Evolutionary conservation across 2,329 filamentous ascomycete species (phyloP), one percentile per base, ranked within the genome.

Genomic region (Fusarium gaditjirri): DNA sequence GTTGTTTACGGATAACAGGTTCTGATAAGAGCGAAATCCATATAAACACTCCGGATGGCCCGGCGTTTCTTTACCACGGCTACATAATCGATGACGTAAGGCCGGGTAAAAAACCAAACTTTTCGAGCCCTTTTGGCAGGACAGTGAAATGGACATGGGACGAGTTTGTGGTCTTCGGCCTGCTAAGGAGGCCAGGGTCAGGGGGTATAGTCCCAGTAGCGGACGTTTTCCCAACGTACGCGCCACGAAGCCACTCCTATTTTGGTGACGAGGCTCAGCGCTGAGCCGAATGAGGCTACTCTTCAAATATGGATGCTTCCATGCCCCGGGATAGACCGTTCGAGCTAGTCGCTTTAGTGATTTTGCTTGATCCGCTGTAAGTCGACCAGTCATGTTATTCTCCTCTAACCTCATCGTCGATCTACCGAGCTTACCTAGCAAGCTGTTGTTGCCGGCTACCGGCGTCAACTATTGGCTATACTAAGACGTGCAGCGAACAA

Each of bases 61-160:
- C 71, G 73, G 71, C 62, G 54, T 63, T 64, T 64, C 57, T 65
- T 56, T 68, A 39, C 63, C 67, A 36, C 25, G 46, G 65, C 57
- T 41, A 44, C 49, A 43, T 49, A 64, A 43, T 70, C 69, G 23
- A 70, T 76, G 75, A 76, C 75, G 75, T 76, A 75, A 60, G 53
- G 31, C 29, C 25, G 14, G 25, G 5, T 29, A 35, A n/a, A 44
- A 27, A 42, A 33, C 61, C 35, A 46, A 47, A 50, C 55, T 58
- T 53, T 69, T 62, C 68, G 17, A 56, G 46, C 53, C 25, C 25
- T 41, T 61, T 46, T 68, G 33, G 53, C 46, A 73, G 65, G 49
- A 70, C 58, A 53, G 41, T 58, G 54, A 69, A 61, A 72, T 50
- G 31, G 62, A 71, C 49, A 71, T 72, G 70, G 68, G 72, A 70